Evolutionary conservation across 202 grass and related monocot species (phyloP), one percentile per base, ranked within the genome.

Genomic region (Digitaria exilis): DNA sequence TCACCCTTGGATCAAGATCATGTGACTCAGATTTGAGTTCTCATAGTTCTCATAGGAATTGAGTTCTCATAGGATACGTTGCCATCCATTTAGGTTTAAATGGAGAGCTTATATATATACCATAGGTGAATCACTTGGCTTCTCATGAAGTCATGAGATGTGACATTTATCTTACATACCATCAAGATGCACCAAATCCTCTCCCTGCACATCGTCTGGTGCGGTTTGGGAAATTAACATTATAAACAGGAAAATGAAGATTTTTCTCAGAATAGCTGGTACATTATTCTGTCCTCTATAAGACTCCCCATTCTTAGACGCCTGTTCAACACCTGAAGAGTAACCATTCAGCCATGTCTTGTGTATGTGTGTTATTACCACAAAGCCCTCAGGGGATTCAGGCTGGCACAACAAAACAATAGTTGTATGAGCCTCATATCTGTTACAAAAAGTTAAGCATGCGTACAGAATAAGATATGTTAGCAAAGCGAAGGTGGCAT

Each of bases 341-440:
- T 76, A 68, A 68, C 76, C 89, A 56, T 83, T 82, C 19, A 80
- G 84, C 89, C 89, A 94, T 74, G 92, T 94, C 68, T 94, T 90
- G 52, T 89, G 89, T 65, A 94, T 87, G 73, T 92, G 87, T 28
- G 85, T 85, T 41, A 94, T 85, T 41, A 94, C 39, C 64, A 88
- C 70, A 22, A 89, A 89, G 29, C 73, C 92, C 52, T 26, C 88
- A 0, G 80, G 42, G 15, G 56, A 71, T 66, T 89, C 92, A 77
- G 85, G 29, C 89, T 94, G 76, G 41, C 52, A 48, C 83, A 62
- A 68, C 17, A 72, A 9, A 78, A 11, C 8, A 32, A 2, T 18
- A 65, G 77, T 71, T 37, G 8, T 44, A 37, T 29, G 52, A 86
- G 37, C 46, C 63, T 61, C 24, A 18, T 18, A 75, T 16, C 32